Evolutionary conservation across 495 filamentous ascomycete genomes (phyloP).

Genomic region (Penicillium mononematosum): DNA sequence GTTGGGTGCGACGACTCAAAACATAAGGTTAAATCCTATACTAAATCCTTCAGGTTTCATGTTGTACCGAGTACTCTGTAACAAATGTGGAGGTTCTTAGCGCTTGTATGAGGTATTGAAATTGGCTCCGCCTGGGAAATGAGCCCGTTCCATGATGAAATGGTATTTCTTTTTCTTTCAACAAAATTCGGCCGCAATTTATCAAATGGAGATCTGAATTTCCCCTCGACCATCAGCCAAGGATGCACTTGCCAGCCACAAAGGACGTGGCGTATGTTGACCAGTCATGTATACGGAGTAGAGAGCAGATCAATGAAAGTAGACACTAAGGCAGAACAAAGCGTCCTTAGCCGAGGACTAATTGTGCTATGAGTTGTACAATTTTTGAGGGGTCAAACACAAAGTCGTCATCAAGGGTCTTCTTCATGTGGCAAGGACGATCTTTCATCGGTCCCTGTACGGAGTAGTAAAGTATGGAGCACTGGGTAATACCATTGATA

Average conservation of each 20-base stretch:
- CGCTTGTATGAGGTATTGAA: not conserved
- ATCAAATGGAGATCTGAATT: slow-evolving; percentile 3
- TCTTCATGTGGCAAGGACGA: slow-evolving; percentile 4
- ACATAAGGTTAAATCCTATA: not conserved
- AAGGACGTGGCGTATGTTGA: slow-evolving; percentile 3
- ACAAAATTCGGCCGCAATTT: slow-evolving; percentile 2
- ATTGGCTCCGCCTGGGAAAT: slow-evolving; percentile 9
- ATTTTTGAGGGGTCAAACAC: not conserved
- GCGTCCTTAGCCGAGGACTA: not conserved
- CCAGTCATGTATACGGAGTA: not conserved
- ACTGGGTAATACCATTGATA: not conserved
- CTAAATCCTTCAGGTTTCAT: not conserved
- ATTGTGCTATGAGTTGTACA: not conserved
- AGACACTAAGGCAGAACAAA: not conserved
- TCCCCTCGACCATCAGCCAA: slow-evolving; percentile 4
- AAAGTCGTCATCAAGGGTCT: slow-evolving; percentile 5
- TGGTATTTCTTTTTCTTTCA: not conserved
- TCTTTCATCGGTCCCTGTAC: not conserved
- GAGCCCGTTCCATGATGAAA: not conserved
- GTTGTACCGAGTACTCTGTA: not conserved
- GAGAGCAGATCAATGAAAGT: not conserved
- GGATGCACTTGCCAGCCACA: slow-evolving; percentile 1
- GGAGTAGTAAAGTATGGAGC: too few species aligned
- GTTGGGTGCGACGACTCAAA: not conserved
- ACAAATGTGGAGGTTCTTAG: not conserved